A percentile compares a stretch with the other conserved stretches of the same genome.
Evolutionary conservation across 768 basidiomycete species (phyloP).

Genomic region (Neoboletus magnificus): DNA sequence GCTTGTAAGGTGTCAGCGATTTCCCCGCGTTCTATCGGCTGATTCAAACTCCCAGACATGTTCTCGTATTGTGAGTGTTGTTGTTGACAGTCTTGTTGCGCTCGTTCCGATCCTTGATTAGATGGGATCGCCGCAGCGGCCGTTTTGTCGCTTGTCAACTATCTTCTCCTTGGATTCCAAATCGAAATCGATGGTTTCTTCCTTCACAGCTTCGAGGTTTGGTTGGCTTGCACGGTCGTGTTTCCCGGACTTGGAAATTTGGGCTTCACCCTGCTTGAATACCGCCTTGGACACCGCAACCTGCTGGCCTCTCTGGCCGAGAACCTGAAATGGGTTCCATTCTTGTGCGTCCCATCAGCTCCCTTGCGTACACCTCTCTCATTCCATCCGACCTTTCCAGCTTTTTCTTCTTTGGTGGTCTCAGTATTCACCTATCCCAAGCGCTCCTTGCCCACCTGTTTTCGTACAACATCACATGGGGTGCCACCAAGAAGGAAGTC

Average conservation of each 20-base stretch:
- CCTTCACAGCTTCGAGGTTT: conserved; percentile 77
- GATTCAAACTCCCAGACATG: conserved; percentile 35
- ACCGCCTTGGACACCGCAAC: conserved; percentile 54
- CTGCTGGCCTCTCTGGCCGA: conserved; percentile 22
- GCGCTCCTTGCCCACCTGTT: conserved; percentile 56
- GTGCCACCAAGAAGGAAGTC: conserved; percentile 74
- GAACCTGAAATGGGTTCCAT: conserved; percentile 33
- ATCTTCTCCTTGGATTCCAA: conserved; percentile 70
- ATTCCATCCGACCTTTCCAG: conserved; percentile 4
- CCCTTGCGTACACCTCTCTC: background rate
- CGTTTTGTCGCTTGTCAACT: conserved; percentile 69
- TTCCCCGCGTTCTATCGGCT: background rate
- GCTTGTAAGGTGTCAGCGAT: conserved; percentile 38
- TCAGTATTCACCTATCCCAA: conserved; percentile 49
- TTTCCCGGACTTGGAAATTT: conserved; percentile 73
- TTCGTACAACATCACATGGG: conserved; percentile 59
- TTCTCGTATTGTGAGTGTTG: conserved; percentile 47
- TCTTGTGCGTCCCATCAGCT: conserved; percentile 29
- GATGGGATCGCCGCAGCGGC: conserved; percentile 64
- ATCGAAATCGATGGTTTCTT: conserved; percentile 71
- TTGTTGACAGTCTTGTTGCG: background rate
- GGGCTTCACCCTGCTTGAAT: conserved; percentile 73
- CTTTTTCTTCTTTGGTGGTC: conserved; percentile 55
- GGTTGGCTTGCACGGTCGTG: conserved; percentile 72
- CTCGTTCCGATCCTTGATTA: background rate